Conservation (phyloP, 2,329 filamentous ascomycete species). For the Cladosporium sp. region DNA sequence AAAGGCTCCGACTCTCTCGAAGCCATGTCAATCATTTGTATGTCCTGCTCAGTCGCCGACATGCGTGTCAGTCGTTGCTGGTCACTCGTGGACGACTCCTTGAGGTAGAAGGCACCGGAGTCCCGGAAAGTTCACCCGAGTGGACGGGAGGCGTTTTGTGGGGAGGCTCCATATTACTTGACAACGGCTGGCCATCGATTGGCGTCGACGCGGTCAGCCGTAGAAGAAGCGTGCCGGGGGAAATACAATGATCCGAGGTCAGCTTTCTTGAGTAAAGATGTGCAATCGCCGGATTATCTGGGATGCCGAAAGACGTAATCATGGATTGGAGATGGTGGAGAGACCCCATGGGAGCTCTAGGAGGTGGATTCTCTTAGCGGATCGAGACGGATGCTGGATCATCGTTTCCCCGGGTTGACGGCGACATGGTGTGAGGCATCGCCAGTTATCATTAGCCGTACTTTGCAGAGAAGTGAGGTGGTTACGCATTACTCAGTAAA, state of each 20-base stretch:
- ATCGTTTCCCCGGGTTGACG: conserved; percentile 3
- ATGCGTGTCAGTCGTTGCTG: conserved; percentile 12
- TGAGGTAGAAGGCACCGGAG: conserved; percentile 4
- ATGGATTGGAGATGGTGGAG: background rate
- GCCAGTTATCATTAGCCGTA: background rate
- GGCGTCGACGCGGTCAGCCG: conserved; percentile 8
- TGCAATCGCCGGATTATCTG: conserved; percentile 16
- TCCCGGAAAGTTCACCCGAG: conserved; percentile 9
- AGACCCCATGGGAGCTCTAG: conserved; percentile 8
- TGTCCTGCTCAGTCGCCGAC: conserved; percentile 18
- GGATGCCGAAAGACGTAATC: conserved; percentile 8
- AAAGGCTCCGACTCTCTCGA: conserved; percentile 12
- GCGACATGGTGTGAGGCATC: background rate
- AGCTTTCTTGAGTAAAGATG: conserved; percentile 10
- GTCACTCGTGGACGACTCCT: conserved; percentile 16
- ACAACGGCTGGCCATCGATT: conserved; percentile 3
- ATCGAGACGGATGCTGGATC: background rate
- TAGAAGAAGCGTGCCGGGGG: conserved; percentile 14
- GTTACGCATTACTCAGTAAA: background rate
- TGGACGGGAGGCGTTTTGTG: background rate
- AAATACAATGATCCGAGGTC: conserved; percentile 17
- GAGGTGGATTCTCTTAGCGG: background rate
- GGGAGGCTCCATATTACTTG: background rate
- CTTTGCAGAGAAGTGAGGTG: background rate
- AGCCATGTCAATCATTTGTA: conserved; percentile 17